These are phyloP conservation scores for Xanthoparmelia taractica DNA, from an alignment of 495 filamentous ascomycete species.

Conservation along the genomic window DNA sequence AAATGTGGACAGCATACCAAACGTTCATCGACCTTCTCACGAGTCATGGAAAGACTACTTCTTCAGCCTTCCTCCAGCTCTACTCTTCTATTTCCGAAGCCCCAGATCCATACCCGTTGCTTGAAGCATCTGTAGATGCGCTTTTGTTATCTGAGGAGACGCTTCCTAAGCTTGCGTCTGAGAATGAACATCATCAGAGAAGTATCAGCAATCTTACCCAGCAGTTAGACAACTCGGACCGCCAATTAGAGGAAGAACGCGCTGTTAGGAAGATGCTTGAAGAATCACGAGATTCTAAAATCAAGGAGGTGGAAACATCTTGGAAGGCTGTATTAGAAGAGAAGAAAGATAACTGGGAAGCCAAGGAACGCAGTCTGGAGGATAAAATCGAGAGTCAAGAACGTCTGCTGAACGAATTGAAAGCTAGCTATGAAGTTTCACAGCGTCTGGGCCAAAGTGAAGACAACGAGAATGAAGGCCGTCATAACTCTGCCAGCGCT, in stretches of 20 bases:
- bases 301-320: conserved; percentile 80
- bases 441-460: conserved; percentile 72
- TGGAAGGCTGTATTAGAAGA: conserved; percentile 90
- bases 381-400: conserved; percentile 95
- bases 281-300: conserved; percentile 61
- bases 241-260: conserved; percentile 64
- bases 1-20: conserved; percentile 66
- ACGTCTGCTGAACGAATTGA: conserved; percentile 82
- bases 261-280: conserved; percentile 65
- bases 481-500: conserved; percentile 57
- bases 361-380: conserved; percentile 84
- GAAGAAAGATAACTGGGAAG: conserved; percentile 92
- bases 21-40: conserved; percentile 93
- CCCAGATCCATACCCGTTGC: conserved; percentile 89
- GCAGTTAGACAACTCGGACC: conserved; percentile 85
- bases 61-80: conserved; percentile 80
- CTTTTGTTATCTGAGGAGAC: conserved; percentile 85
- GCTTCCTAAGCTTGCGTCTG: conserved; percentile 73
- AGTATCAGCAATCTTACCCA: conserved; percentile 72
- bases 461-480: conserved; percentile 50
- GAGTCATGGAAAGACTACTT: conserved; percentile 86
- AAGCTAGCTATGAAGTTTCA: conserved; percentile 94
- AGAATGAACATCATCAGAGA: conserved; percentile 78
- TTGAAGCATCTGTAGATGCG: conserved; percentile 93
- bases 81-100: conserved; percentile 93